These are phyloP conservation scores for Curvularia lunata DNA, from an alignment of 2,329 filamentous ascomycete species.

Conservation along the genomic window DNA sequence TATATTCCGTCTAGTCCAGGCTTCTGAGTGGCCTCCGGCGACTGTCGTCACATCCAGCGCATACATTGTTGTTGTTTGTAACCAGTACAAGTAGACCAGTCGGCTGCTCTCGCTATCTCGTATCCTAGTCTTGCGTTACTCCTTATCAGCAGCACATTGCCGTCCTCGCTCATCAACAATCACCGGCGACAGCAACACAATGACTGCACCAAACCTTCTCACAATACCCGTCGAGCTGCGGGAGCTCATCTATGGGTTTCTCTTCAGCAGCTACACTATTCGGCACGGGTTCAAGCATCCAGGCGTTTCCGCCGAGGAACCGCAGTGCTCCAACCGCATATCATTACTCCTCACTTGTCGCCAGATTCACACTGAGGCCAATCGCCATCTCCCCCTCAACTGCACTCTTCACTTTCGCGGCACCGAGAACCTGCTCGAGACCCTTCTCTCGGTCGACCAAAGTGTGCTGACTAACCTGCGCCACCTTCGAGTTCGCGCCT, in stretches of 20 bases:
- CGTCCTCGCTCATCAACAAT: background rate
- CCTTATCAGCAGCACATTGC: constrained; percentile 6
- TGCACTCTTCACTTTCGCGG: constrained; percentile 42
- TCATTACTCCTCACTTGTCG: constrained; percentile 42
- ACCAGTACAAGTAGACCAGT: constrained; percentile 2
- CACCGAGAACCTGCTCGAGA: constrained; percentile 44
- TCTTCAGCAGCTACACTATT: constrained; percentile 42
- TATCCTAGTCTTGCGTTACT: constrained; percentile 4
- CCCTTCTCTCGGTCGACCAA: constrained; percentile 40
- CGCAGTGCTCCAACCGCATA: constrained; percentile 30
- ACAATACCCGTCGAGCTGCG: constrained; percentile 43
- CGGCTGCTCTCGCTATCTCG: background rate
- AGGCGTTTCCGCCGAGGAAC: constrained; percentile 2
- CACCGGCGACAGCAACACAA: constrained; percentile 7
- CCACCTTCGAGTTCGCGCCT: constrained; percentile 40
- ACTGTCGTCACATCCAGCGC: constrained; percentile 9
- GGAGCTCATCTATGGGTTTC: constrained; percentile 43
- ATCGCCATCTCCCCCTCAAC: constrained; percentile 42
- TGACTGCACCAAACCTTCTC: constrained; percentile 34
- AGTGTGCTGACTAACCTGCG: constrained; percentile 41
- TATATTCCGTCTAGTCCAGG: constrained; percentile 15
- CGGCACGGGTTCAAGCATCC: constrained; percentile 36
- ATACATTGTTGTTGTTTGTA: constrained; percentile 7
- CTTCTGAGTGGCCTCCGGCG: background rate
- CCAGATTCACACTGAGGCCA: constrained; percentile 41